Evolutionary conservation across 768 basidiomycete genomes (phyloP), one percentile per base, ranked within the genome.

Genomic region (Tylopilus balloui): DNA sequence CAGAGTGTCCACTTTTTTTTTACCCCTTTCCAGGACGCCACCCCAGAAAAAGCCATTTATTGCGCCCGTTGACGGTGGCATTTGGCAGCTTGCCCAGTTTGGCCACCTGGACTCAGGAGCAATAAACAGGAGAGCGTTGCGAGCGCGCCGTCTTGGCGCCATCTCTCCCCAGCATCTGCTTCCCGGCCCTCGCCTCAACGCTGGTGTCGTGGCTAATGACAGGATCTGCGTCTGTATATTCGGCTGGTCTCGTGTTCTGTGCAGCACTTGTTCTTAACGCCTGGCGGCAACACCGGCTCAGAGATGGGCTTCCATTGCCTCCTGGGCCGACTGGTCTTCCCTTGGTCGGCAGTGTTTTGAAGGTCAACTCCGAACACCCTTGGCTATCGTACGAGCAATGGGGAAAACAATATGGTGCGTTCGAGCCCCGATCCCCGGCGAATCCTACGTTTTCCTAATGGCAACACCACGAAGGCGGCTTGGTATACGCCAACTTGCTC

Each of bases 311-410:
- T 40, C 62, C 72, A 8, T 69, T 79, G 14, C 76, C 75, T 28
- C 77, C 75, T 15, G 81, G 80, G 13, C 81, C 81, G 0, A 72
- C 65, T 45, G 75, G 75, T 36, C 65, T 81, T 32, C 69, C 67
- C 2, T 44, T 70, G 21, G 27, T 67, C 4, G 69, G 67, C 2
- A 63, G 49, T 35, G 13, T 49, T 7, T 42, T 62, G 14, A 52
- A 60, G 24, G 10, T 71, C 37, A 39, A 67, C 24, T 3, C 46
- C 5, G 15, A 35, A 6, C 39, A 55, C 1, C 66, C 69, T 10
- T 71, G 69, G 69, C 32, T 65, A 34, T 58, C 69, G 8, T 71
- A 69, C 23, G 55, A 66, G 28, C 41, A 62, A 28, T 71, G 69
- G 70, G 66, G 65, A 34, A 65, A 62, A 44, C 47, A 48, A 39